Conservation (phyloP, 1,284 basidiomycete species). For the Ganoderma meredithae region DNA sequence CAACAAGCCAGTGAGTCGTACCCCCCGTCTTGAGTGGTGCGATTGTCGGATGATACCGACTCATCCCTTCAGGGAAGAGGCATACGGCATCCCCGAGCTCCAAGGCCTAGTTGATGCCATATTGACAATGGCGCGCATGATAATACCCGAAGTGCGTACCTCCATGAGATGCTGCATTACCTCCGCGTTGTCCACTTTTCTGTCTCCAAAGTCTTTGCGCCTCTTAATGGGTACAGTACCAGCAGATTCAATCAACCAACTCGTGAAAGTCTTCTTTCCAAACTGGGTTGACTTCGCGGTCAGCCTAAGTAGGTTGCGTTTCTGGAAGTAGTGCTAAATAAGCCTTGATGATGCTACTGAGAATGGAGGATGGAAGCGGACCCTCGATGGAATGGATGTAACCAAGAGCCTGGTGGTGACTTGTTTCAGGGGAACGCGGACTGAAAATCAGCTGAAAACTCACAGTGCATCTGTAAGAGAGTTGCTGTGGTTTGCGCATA, state of each 20-base stretch:
- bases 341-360: not conserved
- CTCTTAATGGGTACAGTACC: constrained; percentile 85
- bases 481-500: constrained; percentile 86
- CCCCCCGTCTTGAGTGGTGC: constrained; percentile 87
- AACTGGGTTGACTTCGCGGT: constrained; percentile 90
- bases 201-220: constrained; percentile 69
- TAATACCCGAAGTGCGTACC: constrained; percentile 45
- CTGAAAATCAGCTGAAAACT: constrained; percentile 37
- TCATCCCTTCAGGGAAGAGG: constrained; percentile 85
- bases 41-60: constrained; percentile 82
- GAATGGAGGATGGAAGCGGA: constrained; percentile 37
- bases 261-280: constrained; percentile 81
- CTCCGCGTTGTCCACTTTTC: constrained; percentile 67
- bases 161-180: constrained; percentile 74
- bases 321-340: constrained; percentile 27
- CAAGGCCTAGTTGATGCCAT: constrained; percentile 58
- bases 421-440: constrained; percentile 59
- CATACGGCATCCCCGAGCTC: constrained; percentile 83
- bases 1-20: constrained; percentile 40
- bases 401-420: constrained; percentile 8
- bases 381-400: constrained; percentile 67
- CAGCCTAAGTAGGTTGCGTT: constrained; percentile 78
- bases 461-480: constrained; percentile 87
- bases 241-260: constrained; percentile 87
- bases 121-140: not conserved